Base-by-base conservation (phyloP, 257 asterid genomes). In the Gentiana straminea region DNA sequence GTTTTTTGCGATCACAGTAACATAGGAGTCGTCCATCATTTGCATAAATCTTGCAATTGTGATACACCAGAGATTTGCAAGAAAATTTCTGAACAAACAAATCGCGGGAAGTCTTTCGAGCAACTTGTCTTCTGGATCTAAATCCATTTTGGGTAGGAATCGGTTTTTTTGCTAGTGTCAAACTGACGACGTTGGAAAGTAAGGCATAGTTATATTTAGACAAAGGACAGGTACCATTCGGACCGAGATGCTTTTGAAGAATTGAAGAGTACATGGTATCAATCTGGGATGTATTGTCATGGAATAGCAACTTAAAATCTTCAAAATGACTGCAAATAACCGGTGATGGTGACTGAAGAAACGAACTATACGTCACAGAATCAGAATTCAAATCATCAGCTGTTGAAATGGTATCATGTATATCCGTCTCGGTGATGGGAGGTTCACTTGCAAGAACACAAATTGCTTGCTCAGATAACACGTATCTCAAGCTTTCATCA, bases 21-120 rank as follows among this genome's bases (percentile, higher is more conserved):
- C 98, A 87, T 63, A 90, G 68, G 58, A 90, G 71, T 44, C 98
- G 75, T 1, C 96, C 98, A 65, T 91, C 96, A 77, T 83, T 81
- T 70, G 98, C 97, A 35, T 71, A 91, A 67, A 91, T 91, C 76
- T 84, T 87, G 80, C 94, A 91, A 76, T 90, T 90, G 80, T 90
- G 96, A 75, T 91, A 91, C 64, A 91, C 98, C 13, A 92, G 95
- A 64, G 98, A 66, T 77, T 91, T 91, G 83, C 98, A 91, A 45
- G 98, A 91, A 66, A 91, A 87, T 51, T 87, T 91, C 68, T 84
- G 81, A 67, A 91, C 98, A 66, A 91, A 91, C 11, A 76, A 76
- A 63, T 83, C 81, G 12, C 97, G 78, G 37, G 97, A 84, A 62
- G 83, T 71, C 72, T 71, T 84, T 75, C 80, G 80, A 34, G 83